Evolutionary conservation across 1,284 basidiomycete genomes (phyloP), one percentile per base, ranked within the genome.

Genomic region (Ganoderma sinense): DNA sequence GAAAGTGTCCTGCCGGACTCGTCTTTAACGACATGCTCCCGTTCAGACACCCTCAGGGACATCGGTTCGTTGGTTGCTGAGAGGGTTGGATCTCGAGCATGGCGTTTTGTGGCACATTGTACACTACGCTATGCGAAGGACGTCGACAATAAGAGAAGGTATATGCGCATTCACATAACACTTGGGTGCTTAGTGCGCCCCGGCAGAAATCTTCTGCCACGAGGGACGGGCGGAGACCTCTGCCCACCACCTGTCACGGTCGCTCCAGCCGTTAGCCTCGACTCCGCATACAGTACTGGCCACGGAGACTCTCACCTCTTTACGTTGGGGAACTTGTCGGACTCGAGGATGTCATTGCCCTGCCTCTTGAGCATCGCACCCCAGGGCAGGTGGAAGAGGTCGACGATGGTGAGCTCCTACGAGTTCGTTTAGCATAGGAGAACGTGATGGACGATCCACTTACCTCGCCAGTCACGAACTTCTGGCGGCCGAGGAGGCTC

Each of bases 361-460:
- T 74, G 66, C 14, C 73, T 66, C 18, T 65, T 69, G 36, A 80
- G 67, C 31, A 76, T 68, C 1, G 73, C n/a, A 2, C 83, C 87
- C 66, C 84, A 84, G 0, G 89, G 83, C 26, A 89, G 75, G 76
- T 89, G 88, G 77, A 83, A 84, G 11, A 90, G 79, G 76, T 90
- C 88, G 11, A 84, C 87, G 10, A 89, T 76, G 4, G 87, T 88
- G 66, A 85, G 4, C 31, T 77, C 76, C 84, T 39, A 11, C 2
- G 11, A 10, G 36, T 6, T 11, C 36, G 8, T 7, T 39, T 11
- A 39, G 0, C 36, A 39, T 39, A 11, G 36, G 36, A 39, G 0
- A 0, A 39, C 36, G 36, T 1, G 36, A 36, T 10, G 7, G 11
- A 39, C 8, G 36, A 11, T 39, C 36, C 0, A 39, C 36, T 39